These are phyloP conservation scores for Penicillium turbatum DNA, from an alignment of 495 filamentous ascomycete genomes.

Conservation along the genomic window DNA sequence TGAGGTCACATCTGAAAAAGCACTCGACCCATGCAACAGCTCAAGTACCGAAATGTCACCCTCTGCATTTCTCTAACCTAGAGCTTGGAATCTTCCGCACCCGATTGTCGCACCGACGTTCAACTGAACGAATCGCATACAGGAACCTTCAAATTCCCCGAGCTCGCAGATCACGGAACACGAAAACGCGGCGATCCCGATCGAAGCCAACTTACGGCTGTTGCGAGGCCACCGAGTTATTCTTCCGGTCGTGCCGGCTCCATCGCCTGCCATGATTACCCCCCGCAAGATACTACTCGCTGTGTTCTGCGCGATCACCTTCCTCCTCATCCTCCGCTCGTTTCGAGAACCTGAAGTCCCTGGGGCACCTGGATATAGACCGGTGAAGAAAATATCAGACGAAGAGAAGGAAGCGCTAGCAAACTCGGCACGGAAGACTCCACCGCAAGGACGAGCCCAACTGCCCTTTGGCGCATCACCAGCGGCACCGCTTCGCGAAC, in stretches of 20 bases:
- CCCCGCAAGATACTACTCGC: slow-evolving; percentile 69
- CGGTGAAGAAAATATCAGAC: slow-evolving; percentile 20
- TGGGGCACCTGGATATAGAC: slow-evolving; percentile 25
- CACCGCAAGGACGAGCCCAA: slow-evolving; percentile 20
- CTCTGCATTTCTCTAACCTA: neutral
- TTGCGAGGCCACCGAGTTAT: slow-evolving; percentile 1
- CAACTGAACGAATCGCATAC: neutral
- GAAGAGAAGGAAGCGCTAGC: slow-evolving; percentile 17
- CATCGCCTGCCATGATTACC: slow-evolving; percentile 52
- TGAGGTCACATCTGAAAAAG: slow-evolving; percentile 4
- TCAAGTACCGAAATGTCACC: slow-evolving; percentile 6
- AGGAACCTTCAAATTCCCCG: neutral
- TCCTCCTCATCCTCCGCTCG: slow-evolving; percentile 67
- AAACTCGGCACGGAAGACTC: slow-evolving; percentile 13
- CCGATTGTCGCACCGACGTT: neutral
- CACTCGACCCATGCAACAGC: slow-evolving; percentile 2
- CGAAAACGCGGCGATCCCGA: neutral
- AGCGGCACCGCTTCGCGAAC: slow-evolving; percentile 63
- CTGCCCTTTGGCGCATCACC: slow-evolving; percentile 36
- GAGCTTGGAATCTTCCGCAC: neutral
- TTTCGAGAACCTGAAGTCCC: slow-evolving; percentile 42
- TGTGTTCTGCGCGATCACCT: slow-evolving; percentile 60
- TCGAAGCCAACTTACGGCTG: neutral
- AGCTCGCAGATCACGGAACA: neutral
- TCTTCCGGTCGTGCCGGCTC: slow-evolving; percentile 1